A percentile compares a stretch with the other conserved stretches of the same genome.
These are phyloP conservation scores for Scleromitrula shiraiana DNA, from an alignment of 2,329 filamentous ascomycete genomes.

Conservation along the genomic window DNA sequence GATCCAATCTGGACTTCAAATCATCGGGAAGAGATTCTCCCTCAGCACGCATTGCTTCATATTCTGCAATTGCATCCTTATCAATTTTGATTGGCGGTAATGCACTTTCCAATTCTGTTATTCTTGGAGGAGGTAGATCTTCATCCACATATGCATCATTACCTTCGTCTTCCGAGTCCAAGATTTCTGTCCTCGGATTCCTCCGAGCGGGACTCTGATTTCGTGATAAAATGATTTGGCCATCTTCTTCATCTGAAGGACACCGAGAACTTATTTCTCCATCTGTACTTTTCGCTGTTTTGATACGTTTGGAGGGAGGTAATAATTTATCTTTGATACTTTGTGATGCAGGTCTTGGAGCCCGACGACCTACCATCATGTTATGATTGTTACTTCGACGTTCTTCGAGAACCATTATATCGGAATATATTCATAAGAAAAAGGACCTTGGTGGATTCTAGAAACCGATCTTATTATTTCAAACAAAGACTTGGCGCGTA, in stretches of 20 bases:
- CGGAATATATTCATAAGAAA: background rate
- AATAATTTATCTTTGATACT: conserved; percentile 17
- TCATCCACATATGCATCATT: conserved; percentile 23
- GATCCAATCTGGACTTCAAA: conserved; percentile 43
- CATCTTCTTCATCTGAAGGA: conserved; percentile 13
- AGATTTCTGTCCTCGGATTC: conserved; percentile 27
- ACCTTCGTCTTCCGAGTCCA: conserved; percentile 31
- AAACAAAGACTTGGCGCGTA: too few relatives aligned
- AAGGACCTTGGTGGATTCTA: too few relatives aligned
- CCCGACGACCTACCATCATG: conserved; percentile 20
- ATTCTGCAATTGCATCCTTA: conserved; percentile 68
- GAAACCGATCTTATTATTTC: too few relatives aligned
- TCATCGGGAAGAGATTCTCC: conserved; percentile 30
- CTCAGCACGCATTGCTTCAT: conserved; percentile 53
- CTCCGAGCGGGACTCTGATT: conserved; percentile 14
- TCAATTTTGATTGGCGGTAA: conserved; percentile 60
- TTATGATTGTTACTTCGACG: conserved; percentile 14
- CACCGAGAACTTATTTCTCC: conserved; percentile 3
- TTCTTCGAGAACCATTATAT: conserved; percentile 18
- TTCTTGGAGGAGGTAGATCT: conserved; percentile 30
- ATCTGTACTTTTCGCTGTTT: conserved; percentile 22
- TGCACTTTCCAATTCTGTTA: conserved; percentile 64
- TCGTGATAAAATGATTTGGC: conserved; percentile 21
- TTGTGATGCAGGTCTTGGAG: conserved; percentile 21
- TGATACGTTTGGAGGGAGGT: conserved; percentile 26